Evolutionary conservation across 768 basidiomycete genomes (phyloP).

Genomic region (Pleurotus tuber-regium): DNA sequence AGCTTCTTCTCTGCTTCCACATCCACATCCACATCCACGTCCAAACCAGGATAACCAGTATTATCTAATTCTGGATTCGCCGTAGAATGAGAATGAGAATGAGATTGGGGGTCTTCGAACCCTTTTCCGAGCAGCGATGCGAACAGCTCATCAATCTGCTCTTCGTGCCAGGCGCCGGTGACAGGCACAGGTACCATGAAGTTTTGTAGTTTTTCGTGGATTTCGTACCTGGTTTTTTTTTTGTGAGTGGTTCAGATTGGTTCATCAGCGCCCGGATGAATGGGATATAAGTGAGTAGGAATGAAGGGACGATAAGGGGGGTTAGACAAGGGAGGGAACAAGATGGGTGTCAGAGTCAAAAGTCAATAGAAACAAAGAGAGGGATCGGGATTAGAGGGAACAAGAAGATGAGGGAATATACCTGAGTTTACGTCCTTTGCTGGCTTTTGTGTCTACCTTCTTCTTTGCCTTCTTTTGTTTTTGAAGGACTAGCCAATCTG

Average conservation of each 20-base stretch:
- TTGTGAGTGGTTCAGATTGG: too few relatives aligned
- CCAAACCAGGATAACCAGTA: too few relatives aligned
- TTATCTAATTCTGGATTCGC: too few relatives aligned
- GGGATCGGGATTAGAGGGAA: neutral
- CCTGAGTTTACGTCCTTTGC: slow-evolving; percentile 93
- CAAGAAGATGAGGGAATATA: slow-evolving; percentile 29
- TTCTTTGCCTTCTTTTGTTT: slow-evolving; percentile 74
- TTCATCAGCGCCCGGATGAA: neutral
- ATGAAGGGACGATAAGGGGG: neutral
- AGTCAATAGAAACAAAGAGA: neutral
- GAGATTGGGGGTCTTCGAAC: too few relatives aligned
- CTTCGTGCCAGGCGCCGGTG: slow-evolving; percentile 84
- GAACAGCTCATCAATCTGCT: slow-evolving; percentile 95
- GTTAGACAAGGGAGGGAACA: neutral
- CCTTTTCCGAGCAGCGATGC: slow-evolving; percentile 81
- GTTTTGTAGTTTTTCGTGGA: slow-evolving; percentile 94
- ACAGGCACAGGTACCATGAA: slow-evolving; percentile 90
- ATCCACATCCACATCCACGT: slow-evolving; percentile 22
- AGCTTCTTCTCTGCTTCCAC: slow-evolving; percentile 20
- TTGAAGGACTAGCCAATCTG: slow-evolving; percentile 65
- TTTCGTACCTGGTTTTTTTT: slow-evolving; percentile 64
- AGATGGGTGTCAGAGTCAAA: neutral
- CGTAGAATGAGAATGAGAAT: too few relatives aligned
- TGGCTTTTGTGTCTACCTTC: slow-evolving; percentile 93
- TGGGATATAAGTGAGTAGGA: slow-evolving; percentile 6